Percentiles rank a stretch among this genome's conserved stretches.
Conservation (phyloP, 2,329 filamentous ascomycete species). For the Cladophialophora carrionii region DNA sequence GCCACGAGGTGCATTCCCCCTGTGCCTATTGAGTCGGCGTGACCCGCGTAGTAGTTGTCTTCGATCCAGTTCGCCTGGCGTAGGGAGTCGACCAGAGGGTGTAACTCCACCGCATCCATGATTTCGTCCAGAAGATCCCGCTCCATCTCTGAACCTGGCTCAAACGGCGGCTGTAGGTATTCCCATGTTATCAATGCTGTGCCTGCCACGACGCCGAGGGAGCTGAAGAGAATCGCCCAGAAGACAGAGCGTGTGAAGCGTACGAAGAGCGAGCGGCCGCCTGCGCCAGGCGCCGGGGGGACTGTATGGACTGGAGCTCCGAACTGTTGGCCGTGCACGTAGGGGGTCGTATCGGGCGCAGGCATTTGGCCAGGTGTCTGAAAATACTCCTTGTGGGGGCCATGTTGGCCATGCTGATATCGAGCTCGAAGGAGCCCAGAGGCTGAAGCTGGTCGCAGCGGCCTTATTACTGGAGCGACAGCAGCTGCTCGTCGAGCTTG, state of each 20-base stretch:
- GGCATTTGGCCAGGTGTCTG: conserved; percentile 38
- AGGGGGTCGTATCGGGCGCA: conserved; percentile 31
- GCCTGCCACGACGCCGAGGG: conserved; percentile 31
- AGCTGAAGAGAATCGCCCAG: conserved; percentile 30
- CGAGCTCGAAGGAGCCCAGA: neutral
- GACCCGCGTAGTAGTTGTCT: conserved; percentile 41
- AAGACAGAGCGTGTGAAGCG: conserved; percentile 29
- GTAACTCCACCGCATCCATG: conserved; percentile 41
- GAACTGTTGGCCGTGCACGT: conserved; percentile 14
- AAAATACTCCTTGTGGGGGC: conserved; percentile 40
- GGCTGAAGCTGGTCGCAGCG: neutral
- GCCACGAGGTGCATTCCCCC: conserved; percentile 43
- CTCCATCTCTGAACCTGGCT: conserved; percentile 46
- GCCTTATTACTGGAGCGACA: neutral
- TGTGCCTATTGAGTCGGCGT: neutral
- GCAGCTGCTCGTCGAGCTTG: conserved; percentile 18
- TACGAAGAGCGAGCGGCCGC: conserved; percentile 23
- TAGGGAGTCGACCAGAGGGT: conserved; percentile 46
- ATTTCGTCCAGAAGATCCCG: conserved; percentile 41
- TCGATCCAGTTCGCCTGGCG: conserved; percentile 45
- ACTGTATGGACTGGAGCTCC: neutral
- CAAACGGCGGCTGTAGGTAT: conserved; percentile 37
- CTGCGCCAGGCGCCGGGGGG: neutral
- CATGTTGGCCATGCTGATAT: conserved; percentile 32
- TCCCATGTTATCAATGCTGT: conserved; percentile 38